Percentiles rank a stretch among this genome's conserved stretches.
Conservation (phyloP, 768 basidiomycete species). For the Dentipellis fragilis region DNA sequence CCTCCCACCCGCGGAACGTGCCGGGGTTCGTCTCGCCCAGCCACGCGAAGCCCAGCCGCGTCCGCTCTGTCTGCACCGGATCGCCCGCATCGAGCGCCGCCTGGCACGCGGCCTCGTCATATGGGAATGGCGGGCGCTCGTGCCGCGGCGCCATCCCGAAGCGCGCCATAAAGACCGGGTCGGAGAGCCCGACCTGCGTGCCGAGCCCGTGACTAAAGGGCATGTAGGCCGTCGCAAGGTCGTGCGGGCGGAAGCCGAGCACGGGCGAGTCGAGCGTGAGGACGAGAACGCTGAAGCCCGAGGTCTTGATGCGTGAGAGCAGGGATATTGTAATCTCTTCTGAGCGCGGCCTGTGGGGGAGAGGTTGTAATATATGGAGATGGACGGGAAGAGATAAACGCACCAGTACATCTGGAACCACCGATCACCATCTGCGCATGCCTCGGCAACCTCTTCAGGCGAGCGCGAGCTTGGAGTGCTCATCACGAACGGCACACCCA, state of each 20-base stretch:
- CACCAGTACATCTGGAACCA: constrained; percentile 85
- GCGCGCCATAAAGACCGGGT: constrained; percentile 69
- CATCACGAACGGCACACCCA: constrained; percentile 62
- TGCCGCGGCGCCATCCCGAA: constrained; percentile 34
- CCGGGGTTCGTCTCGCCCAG: constrained; percentile 55
- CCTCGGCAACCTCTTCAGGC: constrained; percentile 70
- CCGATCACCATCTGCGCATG: constrained; percentile 53
- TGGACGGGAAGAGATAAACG: constrained; percentile 4
- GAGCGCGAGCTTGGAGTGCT: constrained; percentile 65
- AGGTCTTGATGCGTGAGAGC: constrained; percentile 53
- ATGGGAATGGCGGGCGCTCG: constrained; percentile 44
- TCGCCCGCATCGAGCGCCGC: constrained; percentile 36
- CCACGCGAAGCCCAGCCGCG: constrained; percentile 52
- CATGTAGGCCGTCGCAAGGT: constrained; percentile 52
- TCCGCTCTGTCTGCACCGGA: constrained; percentile 25
- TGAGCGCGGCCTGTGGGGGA: constrained; percentile 41
- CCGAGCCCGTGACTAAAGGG: constrained; percentile 65
- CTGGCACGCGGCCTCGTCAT: constrained; percentile 40
- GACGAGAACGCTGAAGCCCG: constrained; percentile 61
- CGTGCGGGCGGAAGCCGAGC: constrained; percentile 72
- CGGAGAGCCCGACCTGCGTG: constrained; percentile 55
- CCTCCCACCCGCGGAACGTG: constrained; percentile 56
- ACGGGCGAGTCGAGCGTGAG: constrained; percentile 63
- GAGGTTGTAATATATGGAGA: not conserved
- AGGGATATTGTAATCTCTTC: constrained; percentile 55